Evolutionary conservation across 2,329 filamentous ascomycete species (phyloP).

Genomic region (Xylaria sp.): DNA sequence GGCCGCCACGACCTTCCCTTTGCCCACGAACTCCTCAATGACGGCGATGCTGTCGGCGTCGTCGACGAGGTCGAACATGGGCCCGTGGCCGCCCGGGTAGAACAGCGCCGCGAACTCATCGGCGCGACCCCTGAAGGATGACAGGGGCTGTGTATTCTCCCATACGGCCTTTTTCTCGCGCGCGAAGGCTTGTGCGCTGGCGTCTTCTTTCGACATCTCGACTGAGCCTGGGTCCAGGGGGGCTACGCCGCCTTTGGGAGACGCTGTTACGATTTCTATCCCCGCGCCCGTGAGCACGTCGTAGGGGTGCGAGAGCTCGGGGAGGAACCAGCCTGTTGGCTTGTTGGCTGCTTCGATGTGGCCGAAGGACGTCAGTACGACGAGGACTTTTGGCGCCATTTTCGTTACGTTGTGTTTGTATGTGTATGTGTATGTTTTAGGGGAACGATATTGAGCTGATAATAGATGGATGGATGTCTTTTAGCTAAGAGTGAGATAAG

Average conservation of each 20-base stretch:
- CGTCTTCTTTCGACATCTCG: slow-evolving; percentile 65
- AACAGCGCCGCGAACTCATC: slow-evolving; percentile 72
- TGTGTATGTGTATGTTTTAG: slow-evolving; percentile 12
- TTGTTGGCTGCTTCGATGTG: slow-evolving; percentile 61
- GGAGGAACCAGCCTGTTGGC: slow-evolving; percentile 77
- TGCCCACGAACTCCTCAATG: slow-evolving; percentile 70
- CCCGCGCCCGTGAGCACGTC: slow-evolving; percentile 64
- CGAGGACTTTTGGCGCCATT: slow-evolving; percentile 72
- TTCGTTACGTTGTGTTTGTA: background rate
- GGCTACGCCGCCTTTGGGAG: slow-evolving; percentile 69
- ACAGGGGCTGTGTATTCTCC: slow-evolving; percentile 70
- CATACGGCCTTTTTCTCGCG: slow-evolving; percentile 68
- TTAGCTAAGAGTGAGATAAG: background rate
- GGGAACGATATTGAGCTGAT: background rate
- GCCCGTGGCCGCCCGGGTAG: slow-evolving; percentile 69
- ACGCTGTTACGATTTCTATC: slow-evolving; percentile 67
- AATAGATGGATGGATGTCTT: background rate
- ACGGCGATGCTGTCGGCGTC: slow-evolving; percentile 68
- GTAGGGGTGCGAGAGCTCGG: slow-evolving; percentile 74
- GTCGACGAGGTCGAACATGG: slow-evolving; percentile 74
- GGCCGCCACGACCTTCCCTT: slow-evolving; percentile 71
- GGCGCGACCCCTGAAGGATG: slow-evolving; percentile 64
- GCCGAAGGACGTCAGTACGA: slow-evolving; percentile 74
- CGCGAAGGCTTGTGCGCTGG: slow-evolving; percentile 64
- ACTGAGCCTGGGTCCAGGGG: slow-evolving; percentile 71